Evolutionary conservation across 164 flowering plant genomes (phyloP), one percentile per base, ranked within the genome.

Genomic region (Vitis riparia): DNA sequence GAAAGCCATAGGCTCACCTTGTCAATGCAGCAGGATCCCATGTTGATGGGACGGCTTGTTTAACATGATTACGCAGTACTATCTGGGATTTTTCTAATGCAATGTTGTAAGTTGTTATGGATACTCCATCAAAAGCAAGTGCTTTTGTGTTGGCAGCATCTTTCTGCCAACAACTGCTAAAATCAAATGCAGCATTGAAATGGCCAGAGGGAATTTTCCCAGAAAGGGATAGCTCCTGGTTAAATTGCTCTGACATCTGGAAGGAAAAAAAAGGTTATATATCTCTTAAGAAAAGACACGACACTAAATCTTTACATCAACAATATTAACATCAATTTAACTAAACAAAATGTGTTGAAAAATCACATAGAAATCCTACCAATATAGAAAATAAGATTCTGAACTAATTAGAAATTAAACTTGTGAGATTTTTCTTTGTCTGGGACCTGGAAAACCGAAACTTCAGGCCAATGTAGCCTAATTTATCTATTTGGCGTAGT

Each of bases 211-310:
- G 82, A 44, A 80, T 74, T 71, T 80, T 80, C n/a, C 82, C 82
- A 12, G 77, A 67, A 9, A 80, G 57, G 1, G 77, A 71, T 10
- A 76, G 47, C n/a, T 74, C 80, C 71, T 76, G 77, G 52, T 80
- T 80, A 48, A 80, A 80, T 55, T 67, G 80, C 76, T 80, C 82
- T 8, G 82, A 74, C 82, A 80, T 80, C 82, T 79, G 32, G 27
- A 72, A 56, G 52, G 8, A 64, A 15, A 8, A 62, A 53, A 37
- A 27, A 37, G 19, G 3, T 27, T 16, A 29, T 13, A 14, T 15
- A 67, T 10, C 47, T 14, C 19, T 52, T 8, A 44, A 51, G 19
- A 50, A 48, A 68, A 58, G 53, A 23, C 37, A 44, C 14, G 2
- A 55, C 11, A 32, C 47, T 9, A 17, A 63, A 48, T 9, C 5